These are phyloP conservation scores for Yarrowia sp. DNA, from an alignment of 805 yeast species.

Conservation along the genomic window DNA sequence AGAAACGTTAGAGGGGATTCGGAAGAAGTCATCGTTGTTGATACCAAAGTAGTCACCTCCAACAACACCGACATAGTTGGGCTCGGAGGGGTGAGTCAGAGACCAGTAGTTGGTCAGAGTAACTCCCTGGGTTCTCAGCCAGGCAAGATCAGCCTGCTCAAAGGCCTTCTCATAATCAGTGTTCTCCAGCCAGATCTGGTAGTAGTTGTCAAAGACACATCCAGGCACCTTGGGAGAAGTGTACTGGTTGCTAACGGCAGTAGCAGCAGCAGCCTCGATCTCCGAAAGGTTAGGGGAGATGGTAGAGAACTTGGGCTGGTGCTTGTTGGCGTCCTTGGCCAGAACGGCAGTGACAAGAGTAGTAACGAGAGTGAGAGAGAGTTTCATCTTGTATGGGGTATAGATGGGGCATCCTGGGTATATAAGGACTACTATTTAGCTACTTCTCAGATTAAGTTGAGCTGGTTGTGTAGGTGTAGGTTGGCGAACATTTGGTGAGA, in stretches of 20 bases:
- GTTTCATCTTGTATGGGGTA: not conserved
- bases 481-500: no score
- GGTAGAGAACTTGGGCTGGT: not conserved
- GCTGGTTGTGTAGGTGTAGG: not conserved
- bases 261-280: conserved; percentile 9
- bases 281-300: not conserved
- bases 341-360: not conserved
- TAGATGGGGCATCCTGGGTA: not conserved
- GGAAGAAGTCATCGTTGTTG: conserved; percentile 47
- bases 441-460: no score
- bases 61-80: conserved; percentile 51
- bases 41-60: conserved; percentile 55
- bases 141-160: conserved; percentile 45
- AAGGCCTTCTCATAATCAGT: conserved; percentile 52
- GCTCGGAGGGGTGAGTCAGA: conserved; percentile 54
- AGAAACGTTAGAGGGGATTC: conserved; percentile 49
- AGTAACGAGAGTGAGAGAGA: not conserved
- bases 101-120: conserved; percentile 52
- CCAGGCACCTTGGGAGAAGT: conserved; percentile 40
- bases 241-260: conserved; percentile 11
- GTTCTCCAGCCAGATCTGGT: conserved; percentile 51
- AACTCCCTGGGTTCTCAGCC: conserved; percentile 47
- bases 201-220: conserved; percentile 43
- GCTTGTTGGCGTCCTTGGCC: not conserved
- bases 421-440: no score